Conservation (phyloP, 2,329 filamentous ascomycete genomes). For the Curvularia sp. region DNA sequence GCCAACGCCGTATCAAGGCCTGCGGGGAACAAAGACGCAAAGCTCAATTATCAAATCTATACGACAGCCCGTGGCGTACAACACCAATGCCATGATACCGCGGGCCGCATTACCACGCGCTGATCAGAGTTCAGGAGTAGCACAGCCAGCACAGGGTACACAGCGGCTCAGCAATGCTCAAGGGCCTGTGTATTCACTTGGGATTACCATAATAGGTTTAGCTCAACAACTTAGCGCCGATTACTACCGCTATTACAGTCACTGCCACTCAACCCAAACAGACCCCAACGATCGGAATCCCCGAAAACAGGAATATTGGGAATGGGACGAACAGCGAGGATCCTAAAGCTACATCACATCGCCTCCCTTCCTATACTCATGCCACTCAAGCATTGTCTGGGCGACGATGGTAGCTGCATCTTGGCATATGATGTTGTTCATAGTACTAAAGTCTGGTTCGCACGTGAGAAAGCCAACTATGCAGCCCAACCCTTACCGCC, state of each 20-base stretch:
- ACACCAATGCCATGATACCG: slow-evolving; percentile 14
- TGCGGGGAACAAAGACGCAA: slow-evolving; percentile 5
- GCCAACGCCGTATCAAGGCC: slow-evolving; percentile 1
- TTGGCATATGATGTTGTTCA: slow-evolving; percentile 11
- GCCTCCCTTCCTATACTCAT: slow-evolving; percentile 17
- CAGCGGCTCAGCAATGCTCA: slow-evolving; percentile 11
- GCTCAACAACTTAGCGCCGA: no score
- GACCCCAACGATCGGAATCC: no score
- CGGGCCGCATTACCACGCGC: slow-evolving; percentile 12
- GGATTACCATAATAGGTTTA: no score
- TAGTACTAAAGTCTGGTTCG: slow-evolving; percentile 8
- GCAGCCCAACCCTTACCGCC: slow-evolving; percentile 1
- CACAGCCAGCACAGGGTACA: slow-evolving; percentile 9
- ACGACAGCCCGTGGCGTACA: not conserved
- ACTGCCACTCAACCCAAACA: no score
- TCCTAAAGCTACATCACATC: slow-evolving; percentile 3
- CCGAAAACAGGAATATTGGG: not conserved
- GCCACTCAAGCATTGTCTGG: slow-evolving; percentile 8
- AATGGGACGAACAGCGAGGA: not conserved
- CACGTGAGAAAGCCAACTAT: slow-evolving; percentile 6
- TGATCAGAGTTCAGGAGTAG: slow-evolving; percentile 29
- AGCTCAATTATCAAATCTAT: slow-evolving; percentile 15
- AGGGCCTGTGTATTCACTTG: not conserved
- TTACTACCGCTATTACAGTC: no score
- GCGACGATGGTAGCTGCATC: not conserved